These are phyloP conservation scores for Aspergillus thermomutatus DNA, from an alignment of 2,329 filamentous ascomycete genomes.

Conservation along the genomic window DNA sequence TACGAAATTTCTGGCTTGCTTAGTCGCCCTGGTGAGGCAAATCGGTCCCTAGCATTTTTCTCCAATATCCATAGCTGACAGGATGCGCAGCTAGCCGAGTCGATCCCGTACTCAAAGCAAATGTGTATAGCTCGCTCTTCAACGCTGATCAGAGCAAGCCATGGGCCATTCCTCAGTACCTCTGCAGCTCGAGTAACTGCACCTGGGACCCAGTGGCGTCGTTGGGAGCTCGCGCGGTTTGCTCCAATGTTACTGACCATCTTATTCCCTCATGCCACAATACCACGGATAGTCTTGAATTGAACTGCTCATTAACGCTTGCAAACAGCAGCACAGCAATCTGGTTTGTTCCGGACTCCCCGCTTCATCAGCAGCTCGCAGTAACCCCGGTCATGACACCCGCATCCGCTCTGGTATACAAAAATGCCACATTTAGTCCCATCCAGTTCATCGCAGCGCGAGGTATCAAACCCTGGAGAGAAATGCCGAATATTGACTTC, in stretches of 20 bases:
- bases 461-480: too few species aligned
- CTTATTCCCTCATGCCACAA: background rate
- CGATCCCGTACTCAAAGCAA: constrained; percentile 9
- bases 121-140: constrained; percentile 11
- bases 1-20: background rate
- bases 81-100: background rate
- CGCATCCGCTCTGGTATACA: background rate
- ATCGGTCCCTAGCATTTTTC: too few species aligned
- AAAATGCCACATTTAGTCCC: background rate
- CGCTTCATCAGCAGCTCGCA: background rate
- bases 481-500: too few species aligned
- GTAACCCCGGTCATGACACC: background rate
- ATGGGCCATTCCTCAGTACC: constrained; percentile 8
- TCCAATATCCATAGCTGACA: background rate
- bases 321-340: background rate
- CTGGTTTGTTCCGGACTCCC: background rate
- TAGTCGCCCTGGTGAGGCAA: too few species aligned
- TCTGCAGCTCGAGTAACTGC: constrained; percentile 10
- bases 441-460: background rate
- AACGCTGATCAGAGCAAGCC: constrained; percentile 4
- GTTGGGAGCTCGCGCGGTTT: constrained; percentile 3
- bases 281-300: too few species aligned
- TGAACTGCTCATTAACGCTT: too few species aligned
- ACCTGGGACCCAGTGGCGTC: constrained; percentile 9
- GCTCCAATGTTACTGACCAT: constrained; percentile 6